Conservation (phyloP, 352 stramenopile species). For the Globisporangium nunn region DNA sequence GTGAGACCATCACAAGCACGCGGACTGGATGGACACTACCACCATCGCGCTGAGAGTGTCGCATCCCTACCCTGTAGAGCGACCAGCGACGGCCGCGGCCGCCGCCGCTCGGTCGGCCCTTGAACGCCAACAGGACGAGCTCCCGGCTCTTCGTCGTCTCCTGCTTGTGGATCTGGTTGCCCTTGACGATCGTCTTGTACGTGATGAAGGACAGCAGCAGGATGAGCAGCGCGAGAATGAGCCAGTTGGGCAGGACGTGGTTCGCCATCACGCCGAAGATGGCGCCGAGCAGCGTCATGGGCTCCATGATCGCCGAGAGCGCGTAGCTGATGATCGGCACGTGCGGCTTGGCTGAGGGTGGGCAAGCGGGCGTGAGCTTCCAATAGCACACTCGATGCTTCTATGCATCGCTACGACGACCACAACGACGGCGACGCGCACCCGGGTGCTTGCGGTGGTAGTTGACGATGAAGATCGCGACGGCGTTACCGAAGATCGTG, state of each 20-base stretch:
- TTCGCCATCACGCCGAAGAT: conserved; percentile 85
- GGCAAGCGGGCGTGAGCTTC: not conserved
- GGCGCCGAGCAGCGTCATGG: conserved; percentile 75
- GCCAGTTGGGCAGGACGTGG: conserved; percentile 75
- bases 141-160: conserved; percentile 36
- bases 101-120: conserved; percentile 33
- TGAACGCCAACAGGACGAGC: conserved; percentile 45
- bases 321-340: conserved; percentile 96
- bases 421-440: conserved; percentile 20
- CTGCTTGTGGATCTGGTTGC: conserved; percentile 53
- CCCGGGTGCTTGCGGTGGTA: conserved; percentile 88
- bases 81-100: conserved; percentile 50
- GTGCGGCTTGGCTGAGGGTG: conserved; percentile 53
- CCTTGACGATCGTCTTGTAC: conserved; percentile 68
- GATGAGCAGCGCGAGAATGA: conserved; percentile 73
- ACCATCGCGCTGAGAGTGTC: not conserved
- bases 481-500: conserved; percentile 94
- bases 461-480: conserved; percentile 95
- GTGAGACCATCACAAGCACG: not conserved
- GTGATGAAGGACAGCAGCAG: conserved; percentile 70
- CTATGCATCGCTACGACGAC: not conserved
- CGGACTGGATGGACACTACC: not conserved
- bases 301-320: conserved; percentile 98
- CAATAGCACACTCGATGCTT: not conserved
- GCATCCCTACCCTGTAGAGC: conserved; percentile 46